Evolutionary conservation across 164 flowering plant species (phyloP).

Genomic region (Chimonanthus praecox): DNA sequence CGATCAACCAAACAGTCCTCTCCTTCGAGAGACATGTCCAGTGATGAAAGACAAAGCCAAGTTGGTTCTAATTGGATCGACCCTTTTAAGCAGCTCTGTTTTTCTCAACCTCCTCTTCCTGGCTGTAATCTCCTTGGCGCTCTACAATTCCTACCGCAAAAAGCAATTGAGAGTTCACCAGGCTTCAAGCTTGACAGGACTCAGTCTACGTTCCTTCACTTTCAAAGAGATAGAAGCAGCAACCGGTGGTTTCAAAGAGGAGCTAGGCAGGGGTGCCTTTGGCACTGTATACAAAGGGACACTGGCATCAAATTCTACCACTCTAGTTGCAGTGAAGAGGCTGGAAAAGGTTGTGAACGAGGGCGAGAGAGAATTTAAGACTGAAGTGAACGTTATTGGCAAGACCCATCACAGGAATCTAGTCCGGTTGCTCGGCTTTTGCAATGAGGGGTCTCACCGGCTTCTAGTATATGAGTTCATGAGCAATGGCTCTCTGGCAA

Average conservation of each 20-base stretch:
- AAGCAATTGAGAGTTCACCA: background rate
- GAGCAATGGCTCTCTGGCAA: slow-evolving; percentile 13
- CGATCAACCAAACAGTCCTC: background rate
- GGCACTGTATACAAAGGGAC: slow-evolving; percentile 17
- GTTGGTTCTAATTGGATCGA: slow-evolving; percentile 2
- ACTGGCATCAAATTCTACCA: background rate
- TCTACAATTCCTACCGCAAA: background rate
- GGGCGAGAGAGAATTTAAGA: slow-evolving; percentile 5
- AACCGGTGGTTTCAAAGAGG: slow-evolving; percentile 18
- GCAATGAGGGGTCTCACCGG: slow-evolving; percentile 11
- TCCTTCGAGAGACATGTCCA: background rate
- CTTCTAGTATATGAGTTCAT: slow-evolving; percentile 16
- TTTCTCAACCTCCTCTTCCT: slow-evolving; percentile 7
- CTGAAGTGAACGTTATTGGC: slow-evolving; percentile 21
- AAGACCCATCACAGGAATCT: slow-evolving; percentile 23
- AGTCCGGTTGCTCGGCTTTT: slow-evolving; percentile 19
- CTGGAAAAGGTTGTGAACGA: background rate
- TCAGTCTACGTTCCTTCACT: slow-evolving; percentile 12
- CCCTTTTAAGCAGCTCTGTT: slow-evolving; percentile 7
- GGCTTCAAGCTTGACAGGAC: background rate
- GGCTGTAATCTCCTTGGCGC: background rate
- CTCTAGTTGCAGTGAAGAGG: background rate
- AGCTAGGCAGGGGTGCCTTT: slow-evolving; percentile 13
- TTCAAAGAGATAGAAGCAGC: slow-evolving; percentile 22
- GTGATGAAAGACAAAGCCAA: background rate